These are phyloP conservation scores for Fusarium staphyleae DNA, from an alignment of 2,329 filamentous ascomycete genomes.

Conservation along the genomic window DNA sequence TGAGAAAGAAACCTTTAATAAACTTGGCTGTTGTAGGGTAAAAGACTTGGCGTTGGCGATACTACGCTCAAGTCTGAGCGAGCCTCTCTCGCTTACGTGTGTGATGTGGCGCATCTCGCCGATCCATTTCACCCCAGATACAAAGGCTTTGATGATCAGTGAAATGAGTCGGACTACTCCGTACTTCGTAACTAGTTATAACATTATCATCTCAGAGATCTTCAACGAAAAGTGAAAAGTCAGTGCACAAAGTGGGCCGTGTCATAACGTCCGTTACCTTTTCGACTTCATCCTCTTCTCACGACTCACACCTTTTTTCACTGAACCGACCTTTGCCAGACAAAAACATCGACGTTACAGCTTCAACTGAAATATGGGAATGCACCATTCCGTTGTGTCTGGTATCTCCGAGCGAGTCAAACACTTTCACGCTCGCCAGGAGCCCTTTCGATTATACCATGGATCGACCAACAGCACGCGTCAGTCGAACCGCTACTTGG, in stretches of 20 bases:
- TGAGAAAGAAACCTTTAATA: constrained; percentile 25
- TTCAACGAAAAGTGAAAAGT: too few species aligned
- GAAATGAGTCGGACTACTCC: too few species aligned
- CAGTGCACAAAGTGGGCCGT: constrained; percentile 11
- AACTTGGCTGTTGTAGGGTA: constrained; percentile 23
- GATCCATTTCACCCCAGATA: constrained; percentile 9
- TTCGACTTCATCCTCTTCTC: background rate
- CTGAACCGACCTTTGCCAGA: background rate
- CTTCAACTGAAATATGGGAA: constrained; percentile 47
- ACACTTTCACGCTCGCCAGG: constrained; percentile 51
- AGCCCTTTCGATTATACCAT: constrained; percentile 77
- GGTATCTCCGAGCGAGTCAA: constrained; percentile 53
- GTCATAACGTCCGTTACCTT: background rate
- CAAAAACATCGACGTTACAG: background rate
- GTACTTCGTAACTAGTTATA: too few species aligned
- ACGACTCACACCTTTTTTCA: background rate
- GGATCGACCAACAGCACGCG: constrained; percentile 81
- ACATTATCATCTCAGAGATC: too few species aligned
- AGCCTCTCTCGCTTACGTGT: constrained; percentile 35
- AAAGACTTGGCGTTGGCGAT: constrained; percentile 23
- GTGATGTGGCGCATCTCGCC: constrained; percentile 26
- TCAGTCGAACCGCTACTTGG: constrained; percentile 54
- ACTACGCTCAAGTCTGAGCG: constrained; percentile 21
- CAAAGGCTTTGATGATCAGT: too few species aligned
- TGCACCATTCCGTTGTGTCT: constrained; percentile 54